phyloP scores from a whole-genome alignment of 306 rosid species.

The Leucaena leucocephala region DNA sequence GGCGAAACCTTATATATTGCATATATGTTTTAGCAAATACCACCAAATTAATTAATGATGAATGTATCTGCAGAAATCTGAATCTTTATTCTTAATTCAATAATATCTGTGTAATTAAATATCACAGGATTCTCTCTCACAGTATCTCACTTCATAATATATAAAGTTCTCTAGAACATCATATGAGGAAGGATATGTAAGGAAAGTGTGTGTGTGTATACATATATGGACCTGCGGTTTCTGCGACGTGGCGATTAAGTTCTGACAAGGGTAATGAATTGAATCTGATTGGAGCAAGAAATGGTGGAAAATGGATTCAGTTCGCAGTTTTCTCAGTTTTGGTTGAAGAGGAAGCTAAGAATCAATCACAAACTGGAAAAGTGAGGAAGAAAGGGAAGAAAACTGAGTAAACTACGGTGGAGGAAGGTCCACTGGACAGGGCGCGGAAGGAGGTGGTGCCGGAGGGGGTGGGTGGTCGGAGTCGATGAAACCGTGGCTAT shows the following conservation, averaged over 20 bases:
- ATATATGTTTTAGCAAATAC: conserved; percentile 24
- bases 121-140: conserved; percentile 28
- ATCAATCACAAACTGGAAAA: conserved; percentile 30
- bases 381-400: background rate
- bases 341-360: background rate
- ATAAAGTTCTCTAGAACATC: background rate
- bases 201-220: background rate
- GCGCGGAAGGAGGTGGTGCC: conserved; percentile 41
- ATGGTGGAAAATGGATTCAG: conserved; percentile 26
- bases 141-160: background rate
- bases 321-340: conserved; percentile 4
- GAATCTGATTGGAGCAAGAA: conserved; percentile 20
- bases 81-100: conserved; percentile 10
- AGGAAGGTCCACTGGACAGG: background rate
- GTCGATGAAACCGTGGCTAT: conserved; percentile 47
- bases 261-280: conserved; percentile 24
- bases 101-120: conserved; percentile 18
- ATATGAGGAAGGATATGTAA: background rate
- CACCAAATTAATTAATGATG: conserved; percentile 9
- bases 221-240: background rate
- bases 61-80: background rate
- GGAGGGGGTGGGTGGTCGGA: conserved; percentile 41
- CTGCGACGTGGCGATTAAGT: conserved; percentile 30
- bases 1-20: conserved; percentile 44
- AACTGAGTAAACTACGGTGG: background rate